phyloP scores from a whole-genome alignment of 2,329 filamentous ascomycete genomes.

The Rasamsonia emersonii region DNA sequence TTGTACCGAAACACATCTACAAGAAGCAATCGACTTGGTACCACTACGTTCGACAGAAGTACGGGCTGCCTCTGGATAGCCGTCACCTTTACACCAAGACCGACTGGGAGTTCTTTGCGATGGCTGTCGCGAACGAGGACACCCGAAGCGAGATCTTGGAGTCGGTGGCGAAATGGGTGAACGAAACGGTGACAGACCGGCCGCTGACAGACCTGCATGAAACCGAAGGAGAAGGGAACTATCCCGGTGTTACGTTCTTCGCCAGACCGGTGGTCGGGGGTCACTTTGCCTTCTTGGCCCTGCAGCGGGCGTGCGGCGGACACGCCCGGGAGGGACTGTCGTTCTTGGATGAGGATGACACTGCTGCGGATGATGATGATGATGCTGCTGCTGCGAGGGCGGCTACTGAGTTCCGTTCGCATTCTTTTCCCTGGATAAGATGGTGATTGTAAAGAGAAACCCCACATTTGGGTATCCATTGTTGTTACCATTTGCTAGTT shows the following conservation, averaged over 20 bases:
- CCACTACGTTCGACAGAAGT: constrained; percentile 65
- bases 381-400: constrained; percentile 16
- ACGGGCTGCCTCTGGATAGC: constrained; percentile 73
- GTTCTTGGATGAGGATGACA: constrained; percentile 33
- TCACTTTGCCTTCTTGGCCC: constrained; percentile 76
- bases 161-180: constrained; percentile 70
- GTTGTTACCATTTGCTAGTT: too few species aligned
- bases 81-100: constrained; percentile 80
- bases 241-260: constrained; percentile 67
- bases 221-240: constrained; percentile 68
- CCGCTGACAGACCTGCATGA: constrained; percentile 77
- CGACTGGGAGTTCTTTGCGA: constrained; percentile 86
- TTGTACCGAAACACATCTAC: constrained; percentile 70
- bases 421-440: too few species aligned
- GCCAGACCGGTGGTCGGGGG: constrained; percentile 76
- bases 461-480: too few species aligned
- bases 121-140: constrained; percentile 62
- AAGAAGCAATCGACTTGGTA: constrained; percentile 76
- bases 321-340: constrained; percentile 51
- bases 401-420: constrained; percentile 10
- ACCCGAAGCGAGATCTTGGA: constrained; percentile 65
- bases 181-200: constrained; percentile 68
- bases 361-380: constrained; percentile 15
- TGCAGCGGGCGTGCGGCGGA: constrained; percentile 70
- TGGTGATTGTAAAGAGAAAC: too few species aligned